Evolutionary conservation across 2,329 filamentous ascomycete genomes (phyloP).

Genomic region (Aureobasidium sp.): DNA sequence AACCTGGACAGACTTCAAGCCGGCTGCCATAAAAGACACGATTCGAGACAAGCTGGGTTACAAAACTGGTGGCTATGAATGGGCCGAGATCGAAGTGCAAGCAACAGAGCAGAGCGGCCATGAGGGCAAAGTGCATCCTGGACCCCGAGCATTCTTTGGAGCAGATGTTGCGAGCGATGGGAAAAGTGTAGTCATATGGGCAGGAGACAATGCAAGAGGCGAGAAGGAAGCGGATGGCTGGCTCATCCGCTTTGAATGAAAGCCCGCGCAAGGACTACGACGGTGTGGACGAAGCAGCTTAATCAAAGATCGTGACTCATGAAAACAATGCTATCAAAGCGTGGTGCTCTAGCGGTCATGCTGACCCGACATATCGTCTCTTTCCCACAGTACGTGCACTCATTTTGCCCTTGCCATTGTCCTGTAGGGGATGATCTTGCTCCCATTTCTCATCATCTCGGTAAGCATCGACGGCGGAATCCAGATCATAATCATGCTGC

Average conservation of each 20-base stretch:
- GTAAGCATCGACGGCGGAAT: slow-evolving; percentile 56
- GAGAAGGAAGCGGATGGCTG: slow-evolving; percentile 40
- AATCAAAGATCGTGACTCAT: not conserved
- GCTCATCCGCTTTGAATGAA: slow-evolving; percentile 34
- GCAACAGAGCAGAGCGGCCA: slow-evolving; percentile 24
- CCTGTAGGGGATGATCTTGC: slow-evolving; percentile 54
- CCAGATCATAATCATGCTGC: slow-evolving; percentile 60
- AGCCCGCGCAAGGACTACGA: not conserved
- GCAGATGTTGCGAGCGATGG: slow-evolving; percentile 34
- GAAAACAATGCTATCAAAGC: not conserved
- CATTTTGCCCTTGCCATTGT: slow-evolving; percentile 41
- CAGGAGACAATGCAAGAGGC: slow-evolving; percentile 37
- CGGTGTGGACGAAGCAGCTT: not conserved
- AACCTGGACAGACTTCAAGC: slow-evolving; percentile 26
- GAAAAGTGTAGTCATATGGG: slow-evolving; percentile 36
- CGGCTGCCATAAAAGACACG: slow-evolving; percentile 39
- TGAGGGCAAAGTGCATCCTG: slow-evolving; percentile 39
- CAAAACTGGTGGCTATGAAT: slow-evolving; percentile 35
- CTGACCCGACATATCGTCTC: slow-evolving; percentile 29
- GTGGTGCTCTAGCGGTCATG: not conserved
- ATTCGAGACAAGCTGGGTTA: slow-evolving; percentile 36
- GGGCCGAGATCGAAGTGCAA: slow-evolving; percentile 37
- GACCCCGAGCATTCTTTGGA: slow-evolving; percentile 37
- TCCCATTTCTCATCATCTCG: slow-evolving; percentile 72
- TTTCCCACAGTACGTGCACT: slow-evolving; percentile 27